Evolutionary conservation across 768 basidiomycete genomes (phyloP), one percentile per base, ranked within the genome.

Genomic region (Pleurotus sapidus): DNA sequence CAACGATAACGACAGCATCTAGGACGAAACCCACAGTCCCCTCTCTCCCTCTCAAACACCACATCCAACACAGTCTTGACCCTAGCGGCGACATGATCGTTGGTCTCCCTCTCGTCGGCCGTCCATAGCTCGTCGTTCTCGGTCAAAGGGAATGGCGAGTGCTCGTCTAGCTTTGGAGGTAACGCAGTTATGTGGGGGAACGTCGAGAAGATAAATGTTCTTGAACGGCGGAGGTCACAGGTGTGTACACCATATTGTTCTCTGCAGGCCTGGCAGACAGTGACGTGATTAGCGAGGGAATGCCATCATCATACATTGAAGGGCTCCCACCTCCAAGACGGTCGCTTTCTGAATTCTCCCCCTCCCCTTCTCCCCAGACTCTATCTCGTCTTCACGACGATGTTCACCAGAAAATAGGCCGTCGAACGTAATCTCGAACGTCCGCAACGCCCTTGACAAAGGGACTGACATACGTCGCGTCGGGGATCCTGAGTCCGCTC

Each of bases 211-310:
- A 91, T 84, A 55, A 80, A 75, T 0, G 80, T 74, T 30, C 70
- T 73, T 2, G 76, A 72, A 17, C 75, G 73, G 12, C 89, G 80
- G 60, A 80, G 78, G 67, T 92, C 89, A 63, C 88, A 90, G 0
- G 88, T 89, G 58, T 90, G 88, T 1, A 81, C 77, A 0, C 88
- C 83, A 58, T 82, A 80, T 59, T 77, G 77, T 67, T 92, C 90
- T 27, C 89, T 81, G 48, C 83, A 79, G 58, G 86, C 78, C 90
- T 91, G 57, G 27, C 15, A 40, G 23, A 15, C 4, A 8, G 14
- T n/a, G 15, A 57, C 14, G 20, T 20, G 8, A 39, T 18, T 23
- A 11, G 24, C 12, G 8, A 14, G 23, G 11, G 6, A 30, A 42
- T 14, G n/a, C 9, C 8, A 45, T 11, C 8, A 1, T 3, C 14